These are phyloP conservation scores for Cladosporium velox DNA, from an alignment of 2,329 filamentous ascomycete species.

Conservation along the genomic window DNA sequence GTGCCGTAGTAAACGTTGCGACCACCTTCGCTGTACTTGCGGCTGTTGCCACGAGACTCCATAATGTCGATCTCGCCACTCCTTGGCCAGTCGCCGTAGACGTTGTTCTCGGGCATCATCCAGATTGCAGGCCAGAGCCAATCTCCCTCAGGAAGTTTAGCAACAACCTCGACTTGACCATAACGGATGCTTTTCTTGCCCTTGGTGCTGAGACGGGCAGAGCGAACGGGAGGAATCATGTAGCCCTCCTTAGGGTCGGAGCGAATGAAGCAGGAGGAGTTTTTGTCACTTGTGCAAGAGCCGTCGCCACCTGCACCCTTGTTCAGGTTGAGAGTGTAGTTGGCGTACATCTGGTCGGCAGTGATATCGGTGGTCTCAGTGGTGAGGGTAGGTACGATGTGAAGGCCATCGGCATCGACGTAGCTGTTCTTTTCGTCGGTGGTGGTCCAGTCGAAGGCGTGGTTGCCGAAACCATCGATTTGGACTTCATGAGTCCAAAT, in stretches of 20 bases:
- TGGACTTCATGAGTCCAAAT: constrained; percentile 55
- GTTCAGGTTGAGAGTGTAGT: constrained; percentile 46
- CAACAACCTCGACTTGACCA: constrained; percentile 56
- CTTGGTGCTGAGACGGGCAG: constrained; percentile 52
- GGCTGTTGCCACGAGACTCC: constrained; percentile 52
- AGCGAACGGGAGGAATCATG: constrained; percentile 55
- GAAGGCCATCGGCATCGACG: constrained; percentile 52
- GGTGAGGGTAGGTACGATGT: constrained; percentile 58
- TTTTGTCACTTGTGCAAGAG: constrained; percentile 45
- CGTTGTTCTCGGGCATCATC: constrained; percentile 53
- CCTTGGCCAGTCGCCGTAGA: constrained; percentile 55
- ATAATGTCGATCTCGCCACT: constrained; percentile 59
- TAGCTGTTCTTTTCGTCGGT: constrained; percentile 51
- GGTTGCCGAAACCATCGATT: constrained; percentile 40
- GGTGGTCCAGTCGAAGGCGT: constrained; percentile 59
- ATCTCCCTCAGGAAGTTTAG: constrained; percentile 55
- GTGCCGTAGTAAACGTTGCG: constrained; percentile 48
- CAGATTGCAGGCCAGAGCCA: constrained; percentile 58
- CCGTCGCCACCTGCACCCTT: constrained; percentile 35
- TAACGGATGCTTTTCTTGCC: constrained; percentile 52
- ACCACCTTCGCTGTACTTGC: constrained; percentile 43
- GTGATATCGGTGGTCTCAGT: constrained; percentile 42
- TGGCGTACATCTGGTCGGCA: constrained; percentile 33
- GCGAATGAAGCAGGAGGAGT: constrained; percentile 42
- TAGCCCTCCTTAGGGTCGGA: constrained; percentile 48